phyloP scores from a whole-genome alignment of 371 early-diverging fungal species.

The Apophysomyces ossiformis region DNA sequence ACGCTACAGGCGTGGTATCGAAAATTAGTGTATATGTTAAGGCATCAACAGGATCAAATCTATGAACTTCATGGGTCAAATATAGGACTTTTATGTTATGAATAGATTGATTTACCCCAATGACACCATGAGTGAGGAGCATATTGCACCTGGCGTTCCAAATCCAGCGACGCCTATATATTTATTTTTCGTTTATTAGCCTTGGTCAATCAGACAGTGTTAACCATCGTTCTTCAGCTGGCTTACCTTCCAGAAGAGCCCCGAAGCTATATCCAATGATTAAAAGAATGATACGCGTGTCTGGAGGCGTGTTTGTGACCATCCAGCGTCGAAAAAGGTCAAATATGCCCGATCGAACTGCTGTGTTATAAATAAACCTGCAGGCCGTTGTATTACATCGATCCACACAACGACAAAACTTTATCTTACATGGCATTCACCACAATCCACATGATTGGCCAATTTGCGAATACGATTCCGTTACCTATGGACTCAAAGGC shows the following conservation, averaged over 20 bases:
- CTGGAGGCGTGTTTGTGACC: slow-evolving; percentile 49
- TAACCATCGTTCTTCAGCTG: no score
- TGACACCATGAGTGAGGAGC: slow-evolving; percentile 53
- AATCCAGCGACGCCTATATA: slow-evolving; percentile 51
- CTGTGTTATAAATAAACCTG: slow-evolving; percentile 51
- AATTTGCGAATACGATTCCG: slow-evolving; percentile 54
- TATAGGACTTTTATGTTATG: not conserved
- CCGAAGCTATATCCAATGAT: slow-evolving; percentile 53
- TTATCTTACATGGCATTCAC: slow-evolving; percentile 48
- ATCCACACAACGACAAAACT: not conserved
- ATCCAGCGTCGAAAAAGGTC: slow-evolving; percentile 56
- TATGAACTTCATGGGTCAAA: slow-evolving; percentile 11
- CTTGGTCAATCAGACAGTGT: not conserved
- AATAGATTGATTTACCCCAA: slow-evolving; percentile 37
- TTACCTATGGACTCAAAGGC: slow-evolving; percentile 46
- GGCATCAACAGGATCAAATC: slow-evolving; percentile 52
- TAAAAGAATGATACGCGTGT: slow-evolving; percentile 45
- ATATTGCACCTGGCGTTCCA: slow-evolving; percentile 59
- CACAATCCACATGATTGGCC: slow-evolving; percentile 65
- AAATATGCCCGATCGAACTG: slow-evolving; percentile 51
- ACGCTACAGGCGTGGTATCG: slow-evolving; percentile 53
- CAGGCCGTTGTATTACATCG: not conserved
- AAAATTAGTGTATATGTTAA: slow-evolving; percentile 46
- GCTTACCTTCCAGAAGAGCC: slow-evolving; percentile 49
- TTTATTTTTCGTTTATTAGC: not conserved